phyloP scores from a whole-genome alignment of 108 stramenopile species.

The Chaetoceros muelleri region DNA sequence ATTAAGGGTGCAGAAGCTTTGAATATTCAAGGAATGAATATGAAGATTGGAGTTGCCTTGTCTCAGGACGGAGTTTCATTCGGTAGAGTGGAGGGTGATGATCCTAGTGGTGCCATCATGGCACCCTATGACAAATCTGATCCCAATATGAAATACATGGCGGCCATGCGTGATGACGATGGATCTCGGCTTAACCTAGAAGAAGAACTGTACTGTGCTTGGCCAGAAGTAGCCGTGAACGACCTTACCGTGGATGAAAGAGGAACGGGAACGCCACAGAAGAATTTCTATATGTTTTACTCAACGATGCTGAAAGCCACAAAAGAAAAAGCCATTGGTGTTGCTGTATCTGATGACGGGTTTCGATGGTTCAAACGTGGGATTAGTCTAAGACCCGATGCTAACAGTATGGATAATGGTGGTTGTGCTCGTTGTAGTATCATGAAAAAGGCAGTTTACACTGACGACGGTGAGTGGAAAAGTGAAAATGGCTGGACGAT shows the following conservation, averaged over 20 bases:
- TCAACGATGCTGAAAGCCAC: constrained; percentile 72
- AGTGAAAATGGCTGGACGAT: constrained; percentile 43
- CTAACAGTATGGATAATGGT: constrained; percentile 48
- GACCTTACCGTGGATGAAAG: constrained; percentile 19
- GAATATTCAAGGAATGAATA: constrained; percentile 73
- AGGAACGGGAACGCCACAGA: constrained; percentile 12
- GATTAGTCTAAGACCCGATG: constrained; percentile 45
- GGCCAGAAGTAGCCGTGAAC: constrained; percentile 81
- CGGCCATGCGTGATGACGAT: constrained; percentile 32
- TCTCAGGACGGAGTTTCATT: constrained; percentile 85
- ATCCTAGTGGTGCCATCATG: constrained; percentile 69
- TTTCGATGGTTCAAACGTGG: constrained; percentile 76
- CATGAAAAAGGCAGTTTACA: constrained; percentile 39
- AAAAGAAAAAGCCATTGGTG: constrained; percentile 70
- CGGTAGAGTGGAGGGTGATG: constrained; percentile 77
- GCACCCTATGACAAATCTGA: constrained; percentile 47
- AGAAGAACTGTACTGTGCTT: constrained; percentile 85
- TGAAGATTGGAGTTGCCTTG: constrained; percentile 84
- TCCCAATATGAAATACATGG: constrained; percentile 25
- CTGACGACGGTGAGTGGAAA: constrained; percentile 39
- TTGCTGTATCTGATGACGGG: constrained; percentile 71
- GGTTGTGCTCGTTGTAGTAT: constrained; percentile 77
- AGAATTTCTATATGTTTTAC: constrained; percentile 88
- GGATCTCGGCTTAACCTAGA: constrained; percentile 23
- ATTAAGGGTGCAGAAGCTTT: constrained; percentile 17